phyloP scores from a whole-genome alignment of 2,329 filamentous ascomycete species.

The Aspergillus neotritici region DNA sequence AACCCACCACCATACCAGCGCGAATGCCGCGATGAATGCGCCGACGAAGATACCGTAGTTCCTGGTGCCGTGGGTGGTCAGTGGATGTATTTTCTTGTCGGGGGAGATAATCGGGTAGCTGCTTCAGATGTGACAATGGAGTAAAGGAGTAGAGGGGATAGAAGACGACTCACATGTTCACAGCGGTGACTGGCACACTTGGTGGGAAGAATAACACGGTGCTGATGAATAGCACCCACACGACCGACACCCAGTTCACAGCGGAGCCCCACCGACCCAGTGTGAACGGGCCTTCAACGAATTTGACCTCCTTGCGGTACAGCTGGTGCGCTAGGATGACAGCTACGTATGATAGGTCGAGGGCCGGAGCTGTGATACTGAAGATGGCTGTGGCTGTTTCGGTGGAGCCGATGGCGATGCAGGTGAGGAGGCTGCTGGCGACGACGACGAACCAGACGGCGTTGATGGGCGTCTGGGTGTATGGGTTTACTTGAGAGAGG shows the following conservation, averaged over 20 bases:
- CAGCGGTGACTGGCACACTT: conserved; percentile 41
- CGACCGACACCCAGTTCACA: conserved; percentile 53
- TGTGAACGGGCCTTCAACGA: conserved; percentile 54
- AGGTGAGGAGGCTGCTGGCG: conserved; percentile 51
- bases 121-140: too few relatives aligned
- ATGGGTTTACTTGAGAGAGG: conserved; percentile 48
- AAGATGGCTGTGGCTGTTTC: conserved; percentile 47
- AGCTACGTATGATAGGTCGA: conserved; percentile 53
- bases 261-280: conserved; percentile 52
- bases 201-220: conserved; percentile 54
- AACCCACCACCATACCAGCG: conserved; percentile 46
- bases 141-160: not conserved
- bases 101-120: not conserved
- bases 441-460: conserved; percentile 60
- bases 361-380: conserved; percentile 48
- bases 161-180: conserved; percentile 41
- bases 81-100: too few relatives aligned
- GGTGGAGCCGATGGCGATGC: conserved; percentile 41
- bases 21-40: conserved; percentile 45
- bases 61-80: conserved; percentile 20
- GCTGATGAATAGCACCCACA: conserved; percentile 59
- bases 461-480: conserved; percentile 56
- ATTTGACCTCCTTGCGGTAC: conserved; percentile 48
- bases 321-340: conserved; percentile 55
- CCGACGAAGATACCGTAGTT: conserved; percentile 47